Conservation (phyloP, 129 eudicot genomes). For the Chrysanthemum seticuspe region DNA sequence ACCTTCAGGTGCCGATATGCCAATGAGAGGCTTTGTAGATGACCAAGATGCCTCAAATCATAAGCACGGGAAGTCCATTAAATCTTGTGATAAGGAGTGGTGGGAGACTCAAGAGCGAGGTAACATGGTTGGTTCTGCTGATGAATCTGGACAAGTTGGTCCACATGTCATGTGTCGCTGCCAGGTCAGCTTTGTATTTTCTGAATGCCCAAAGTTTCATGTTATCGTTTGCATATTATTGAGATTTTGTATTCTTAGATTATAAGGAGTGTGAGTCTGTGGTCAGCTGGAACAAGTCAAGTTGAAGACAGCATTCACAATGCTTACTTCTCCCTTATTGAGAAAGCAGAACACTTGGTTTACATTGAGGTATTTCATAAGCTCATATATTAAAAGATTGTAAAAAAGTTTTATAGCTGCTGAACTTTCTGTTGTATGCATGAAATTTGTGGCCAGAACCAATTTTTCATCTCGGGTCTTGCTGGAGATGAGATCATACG, state of each 20-base stretch:
- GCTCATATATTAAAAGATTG: not conserved
- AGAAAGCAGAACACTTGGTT: slow-evolving; percentile 86
- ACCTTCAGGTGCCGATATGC: slow-evolving; percentile 59
- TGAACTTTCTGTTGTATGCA: slow-evolving; percentile 27
- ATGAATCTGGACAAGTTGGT: slow-evolving; percentile 93
- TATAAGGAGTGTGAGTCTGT: slow-evolving; percentile 88
- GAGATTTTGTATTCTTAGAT: slow-evolving; percentile 42
- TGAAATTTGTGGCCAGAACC: slow-evolving; percentile 64
- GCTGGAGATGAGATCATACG: slow-evolving; percentile 81
- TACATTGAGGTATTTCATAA: slow-evolving; percentile 77
- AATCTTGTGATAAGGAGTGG: slow-evolving; percentile 67
- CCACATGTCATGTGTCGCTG: slow-evolving; percentile 92
- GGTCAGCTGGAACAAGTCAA: slow-evolving; percentile 99
- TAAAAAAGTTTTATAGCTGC: not conserved
- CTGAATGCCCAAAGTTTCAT: not conserved
- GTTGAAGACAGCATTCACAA: slow-evolving; percentile 93
- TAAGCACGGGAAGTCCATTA: slow-evolving; percentile 36
- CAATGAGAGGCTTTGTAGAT: slow-evolving; percentile 91
- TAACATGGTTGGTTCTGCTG: slow-evolving; percentile 67
- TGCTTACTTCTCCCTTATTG: slow-evolving; percentile 94
- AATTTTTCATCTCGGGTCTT: slow-evolving; percentile 97
- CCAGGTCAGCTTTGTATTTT: slow-evolving; percentile 56
- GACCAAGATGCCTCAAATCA: slow-evolving; percentile 35
- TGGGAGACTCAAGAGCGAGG: slow-evolving; percentile 95
- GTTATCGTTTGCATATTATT: not conserved